Percentiles rank a stretch among this genome's conserved stretches.
Conservation (phyloP, 257 asterid species). For the Linaria vulgaris region DNA sequence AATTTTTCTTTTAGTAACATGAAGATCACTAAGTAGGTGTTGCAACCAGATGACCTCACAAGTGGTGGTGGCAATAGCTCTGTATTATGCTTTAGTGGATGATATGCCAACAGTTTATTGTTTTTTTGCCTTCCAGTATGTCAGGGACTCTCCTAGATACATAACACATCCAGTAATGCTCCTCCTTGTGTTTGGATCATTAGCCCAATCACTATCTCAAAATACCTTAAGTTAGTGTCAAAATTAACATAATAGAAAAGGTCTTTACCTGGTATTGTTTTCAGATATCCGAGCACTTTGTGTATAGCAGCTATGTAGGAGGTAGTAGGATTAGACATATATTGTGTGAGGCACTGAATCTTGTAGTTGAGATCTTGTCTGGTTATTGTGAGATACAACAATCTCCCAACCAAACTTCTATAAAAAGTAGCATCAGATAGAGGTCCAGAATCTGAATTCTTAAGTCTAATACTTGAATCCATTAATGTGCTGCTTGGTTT, state of each 20-base stretch:
- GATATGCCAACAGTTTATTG: not conserved
- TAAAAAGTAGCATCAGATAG: no score
- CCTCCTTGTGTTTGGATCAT: no score
- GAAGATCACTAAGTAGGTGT: not conserved
- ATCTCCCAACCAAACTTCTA: not conserved
- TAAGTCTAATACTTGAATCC: no score
- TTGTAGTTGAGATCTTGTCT: not conserved
- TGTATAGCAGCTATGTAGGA: not conserved
- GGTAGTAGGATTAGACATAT: not conserved
- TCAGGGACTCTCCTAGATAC: not conserved
- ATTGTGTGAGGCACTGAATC: no score
- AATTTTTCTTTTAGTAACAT: not conserved
- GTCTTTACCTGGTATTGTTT: not conserved
- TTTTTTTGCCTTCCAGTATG: not conserved
- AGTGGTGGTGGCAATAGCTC: not conserved
- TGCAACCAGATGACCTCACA: not conserved
- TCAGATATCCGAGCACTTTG: not conserved
- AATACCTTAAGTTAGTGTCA: not conserved
- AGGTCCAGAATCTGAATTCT: no score
- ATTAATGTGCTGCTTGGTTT: no score
- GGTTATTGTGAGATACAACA: not conserved
- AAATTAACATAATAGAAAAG: not conserved
- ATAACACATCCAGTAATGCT: not conserved
- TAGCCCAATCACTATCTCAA: not conserved
- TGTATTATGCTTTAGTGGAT: not conserved